Conservation (phyloP, 768 basidiomycete species). For the Naematelia aurantialba region DNA sequence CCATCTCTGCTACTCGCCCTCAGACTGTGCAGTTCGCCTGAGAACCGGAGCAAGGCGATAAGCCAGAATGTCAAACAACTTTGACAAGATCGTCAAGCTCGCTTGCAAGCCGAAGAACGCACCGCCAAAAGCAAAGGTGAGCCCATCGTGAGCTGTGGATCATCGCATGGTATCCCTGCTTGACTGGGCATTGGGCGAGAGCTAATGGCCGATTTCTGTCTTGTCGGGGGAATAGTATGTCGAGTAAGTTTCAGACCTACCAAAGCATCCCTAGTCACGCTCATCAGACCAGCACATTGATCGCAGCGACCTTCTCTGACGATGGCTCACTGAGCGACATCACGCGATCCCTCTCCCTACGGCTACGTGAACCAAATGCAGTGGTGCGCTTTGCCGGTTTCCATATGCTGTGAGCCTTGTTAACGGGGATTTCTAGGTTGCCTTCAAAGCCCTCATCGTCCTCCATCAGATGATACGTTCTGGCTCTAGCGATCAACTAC, state of each 20-base stretch:
- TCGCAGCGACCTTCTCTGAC: slow-evolving; percentile 93
- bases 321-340: slow-evolving; percentile 92
- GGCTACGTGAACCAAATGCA: slow-evolving; percentile 85
- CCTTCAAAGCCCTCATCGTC: slow-evolving; percentile 96
- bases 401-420: background rate
- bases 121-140: slow-evolving; percentile 89
- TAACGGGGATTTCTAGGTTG: slow-evolving; percentile 59
- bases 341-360: slow-evolving; percentile 76
- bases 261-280: background rate
- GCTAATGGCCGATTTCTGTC: background rate
- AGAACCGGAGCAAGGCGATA: background rate
- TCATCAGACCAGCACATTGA: slow-evolving; percentile 60
- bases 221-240: slow-evolving; percentile 64
- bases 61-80: slow-evolving; percentile 37
- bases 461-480: slow-evolving; percentile 95
- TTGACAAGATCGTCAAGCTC: slow-evolving; percentile 76
- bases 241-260: slow-evolving; percentile 53
- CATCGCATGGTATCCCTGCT: background rate
- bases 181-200: slow-evolving; percentile 2
- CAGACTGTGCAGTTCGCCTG: background rate
- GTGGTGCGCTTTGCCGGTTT: slow-evolving; percentile 58
- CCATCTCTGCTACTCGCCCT: background rate
- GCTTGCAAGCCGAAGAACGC: slow-evolving; percentile 97
- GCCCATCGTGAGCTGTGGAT: slow-evolving; percentile 17
- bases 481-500: slow-evolving; percentile 90